These are phyloP conservation scores for Aegilops umbellulata DNA, from an alignment of 176 grass and related monocot genomes.

Conservation along the genomic window DNA sequence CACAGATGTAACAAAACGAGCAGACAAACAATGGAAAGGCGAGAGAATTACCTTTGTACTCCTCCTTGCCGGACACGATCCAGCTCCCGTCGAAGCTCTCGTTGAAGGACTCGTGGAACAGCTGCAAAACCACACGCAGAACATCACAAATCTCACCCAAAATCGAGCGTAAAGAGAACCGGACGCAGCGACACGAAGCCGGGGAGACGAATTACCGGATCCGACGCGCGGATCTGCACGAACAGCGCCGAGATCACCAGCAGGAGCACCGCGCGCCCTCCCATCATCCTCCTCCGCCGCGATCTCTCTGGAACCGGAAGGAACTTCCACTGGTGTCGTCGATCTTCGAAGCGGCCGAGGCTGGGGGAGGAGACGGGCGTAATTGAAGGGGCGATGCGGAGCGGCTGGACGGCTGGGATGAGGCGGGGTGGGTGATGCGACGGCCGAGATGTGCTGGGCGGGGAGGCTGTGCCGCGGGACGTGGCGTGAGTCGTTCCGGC, in stretches of 20 bases:
- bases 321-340: not conserved
- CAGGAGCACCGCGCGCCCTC: slow-evolving; percentile 29
- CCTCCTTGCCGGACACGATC: slow-evolving; percentile 69
- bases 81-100: slow-evolving; percentile 78
- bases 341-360: not conserved
- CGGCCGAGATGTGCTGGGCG: not conserved
- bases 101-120: slow-evolving; percentile 89
- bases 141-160: slow-evolving; percentile 14
- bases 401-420: slow-evolving; percentile 8
- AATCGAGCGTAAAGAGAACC: not conserved
- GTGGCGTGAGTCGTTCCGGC: slow-evolving; percentile 37
- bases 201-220: slow-evolving; percentile 47
- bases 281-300: slow-evolving; percentile 35
- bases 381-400: not conserved
- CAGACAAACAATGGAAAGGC: not conserved
- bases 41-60: slow-evolving; percentile 65
- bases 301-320: slow-evolving; percentile 15
- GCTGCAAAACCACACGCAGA: slow-evolving; percentile 36
- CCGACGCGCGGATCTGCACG: slow-evolving; percentile 78
- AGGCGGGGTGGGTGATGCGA: not conserved
- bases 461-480: not conserved
- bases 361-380: not conserved
- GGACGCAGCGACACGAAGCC: not conserved
- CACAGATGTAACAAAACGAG: not conserved
- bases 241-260: slow-evolving; percentile 52